Conservation (phyloP, 768 basidiomycete species). For the Hysterangium stoloniferum region DNA sequence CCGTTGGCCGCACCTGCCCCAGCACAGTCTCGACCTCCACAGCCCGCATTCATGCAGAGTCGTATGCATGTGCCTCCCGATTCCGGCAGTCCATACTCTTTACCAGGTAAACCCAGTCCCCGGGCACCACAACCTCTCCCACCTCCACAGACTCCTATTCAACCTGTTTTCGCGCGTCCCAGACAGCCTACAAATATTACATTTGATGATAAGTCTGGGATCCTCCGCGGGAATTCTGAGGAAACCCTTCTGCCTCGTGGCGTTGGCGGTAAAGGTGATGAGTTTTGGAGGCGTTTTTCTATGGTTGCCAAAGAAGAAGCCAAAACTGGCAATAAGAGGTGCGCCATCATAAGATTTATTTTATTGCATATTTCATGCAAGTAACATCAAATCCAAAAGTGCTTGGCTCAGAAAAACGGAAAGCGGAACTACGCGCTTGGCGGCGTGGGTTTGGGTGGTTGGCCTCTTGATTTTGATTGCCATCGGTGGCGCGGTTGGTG, state of each 20-base stretch:
- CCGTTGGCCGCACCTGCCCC: constrained; percentile 25
- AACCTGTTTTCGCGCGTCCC: constrained; percentile 69
- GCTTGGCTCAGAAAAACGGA: constrained; percentile 65
- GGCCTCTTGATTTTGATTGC: constrained; percentile 53
- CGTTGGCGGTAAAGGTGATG: constrained; percentile 62
- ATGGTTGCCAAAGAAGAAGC: constrained; percentile 70
- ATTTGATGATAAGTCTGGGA: constrained; percentile 40
- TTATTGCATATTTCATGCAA: neutral
- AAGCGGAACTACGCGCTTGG: constrained; percentile 40
- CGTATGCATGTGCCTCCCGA: neutral
- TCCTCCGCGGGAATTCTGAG: constrained; percentile 63
- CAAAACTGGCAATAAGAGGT: constrained; percentile 38
- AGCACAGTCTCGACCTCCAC: constrained; percentile 21
- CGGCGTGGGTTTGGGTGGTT: constrained; percentile 63
- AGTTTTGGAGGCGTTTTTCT: constrained; percentile 83
- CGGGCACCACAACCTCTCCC: constrained; percentile 64
- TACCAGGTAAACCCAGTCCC: constrained; percentile 24
- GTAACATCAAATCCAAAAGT: constrained; percentile 27
- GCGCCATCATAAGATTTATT: too few species aligned
- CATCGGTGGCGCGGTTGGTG: constrained; percentile 47
- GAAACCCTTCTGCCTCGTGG: constrained; percentile 58
- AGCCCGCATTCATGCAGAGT: constrained; percentile 12
- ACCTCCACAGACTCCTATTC: constrained; percentile 72
- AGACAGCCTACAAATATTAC: constrained; percentile 34
- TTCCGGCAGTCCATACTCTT: neutral